Conservation (phyloP, 768 basidiomycete species). For the Tulasnella sp. region DNA sequence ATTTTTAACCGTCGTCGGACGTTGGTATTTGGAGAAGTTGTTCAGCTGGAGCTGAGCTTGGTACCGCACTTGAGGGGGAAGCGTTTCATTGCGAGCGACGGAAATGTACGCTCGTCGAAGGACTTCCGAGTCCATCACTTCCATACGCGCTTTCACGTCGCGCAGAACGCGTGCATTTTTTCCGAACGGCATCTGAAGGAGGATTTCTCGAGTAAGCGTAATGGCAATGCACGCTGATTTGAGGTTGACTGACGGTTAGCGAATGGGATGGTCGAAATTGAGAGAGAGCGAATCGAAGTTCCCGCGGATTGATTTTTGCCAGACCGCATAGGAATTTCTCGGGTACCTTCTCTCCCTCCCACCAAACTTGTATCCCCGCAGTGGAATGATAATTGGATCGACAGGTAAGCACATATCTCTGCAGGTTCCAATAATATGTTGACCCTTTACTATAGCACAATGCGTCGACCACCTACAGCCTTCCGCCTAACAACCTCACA, state of each 20-base stretch:
- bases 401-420: not conserved
- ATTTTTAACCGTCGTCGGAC: constrained; percentile 84
- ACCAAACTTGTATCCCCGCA: not conserved
- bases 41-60: constrained; percentile 92
- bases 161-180: constrained; percentile 22
- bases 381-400: not conserved
- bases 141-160: constrained; percentile 19
- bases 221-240: not conserved
- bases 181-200: constrained; percentile 3
- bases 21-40: constrained; percentile 71
- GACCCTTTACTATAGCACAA: not conserved
- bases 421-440: not conserved
- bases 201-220: not conserved
- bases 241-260: not conserved
- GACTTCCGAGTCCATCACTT: constrained; percentile 65
- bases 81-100: constrained; percentile 82
- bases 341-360: not conserved
- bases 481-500: constrained; percentile 25
- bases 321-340: not conserved
- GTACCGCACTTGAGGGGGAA: constrained; percentile 84
- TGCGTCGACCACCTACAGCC: constrained; percentile 45
- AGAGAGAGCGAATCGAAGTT: not conserved
- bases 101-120: constrained; percentile 83
- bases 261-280: constrained; percentile 2
- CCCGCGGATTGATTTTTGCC: constrained; percentile 6